phyloP scores from a whole-genome alignment of 2,329 filamentous ascomycete species.

The Knoxdaviesia proteae region DNA sequence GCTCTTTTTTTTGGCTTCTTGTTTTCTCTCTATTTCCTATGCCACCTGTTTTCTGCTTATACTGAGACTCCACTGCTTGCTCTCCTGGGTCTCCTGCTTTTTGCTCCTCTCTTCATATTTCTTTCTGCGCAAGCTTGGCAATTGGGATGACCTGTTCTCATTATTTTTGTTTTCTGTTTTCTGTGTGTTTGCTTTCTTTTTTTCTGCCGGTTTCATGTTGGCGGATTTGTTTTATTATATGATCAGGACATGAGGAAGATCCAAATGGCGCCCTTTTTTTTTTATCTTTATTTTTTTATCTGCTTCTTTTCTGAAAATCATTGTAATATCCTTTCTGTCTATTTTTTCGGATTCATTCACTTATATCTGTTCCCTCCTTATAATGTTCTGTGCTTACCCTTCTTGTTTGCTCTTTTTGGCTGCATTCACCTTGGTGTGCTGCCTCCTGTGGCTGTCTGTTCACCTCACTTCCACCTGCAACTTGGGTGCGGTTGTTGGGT shows the following conservation, averaged over 20 bases:
- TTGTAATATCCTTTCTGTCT: too few species aligned
- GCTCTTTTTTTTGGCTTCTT: not conserved
- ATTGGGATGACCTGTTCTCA: conserved; percentile 2
- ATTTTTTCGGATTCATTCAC: too few species aligned
- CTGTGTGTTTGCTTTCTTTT: conserved; percentile 1
- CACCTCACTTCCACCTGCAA: too few species aligned
- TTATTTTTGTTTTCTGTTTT: conserved; percentile 1
- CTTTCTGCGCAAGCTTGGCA: conserved; percentile 3
- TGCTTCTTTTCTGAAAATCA: not conserved
- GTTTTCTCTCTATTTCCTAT: conserved; percentile 1
- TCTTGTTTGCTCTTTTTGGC: too few species aligned
- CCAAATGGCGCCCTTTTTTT: not conserved
- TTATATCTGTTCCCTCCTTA: too few species aligned
- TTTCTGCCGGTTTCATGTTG: not conserved
- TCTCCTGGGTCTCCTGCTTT: conserved; percentile 1
- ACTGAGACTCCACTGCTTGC: not conserved
- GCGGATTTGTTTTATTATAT: not conserved
- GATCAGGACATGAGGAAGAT: not conserved
- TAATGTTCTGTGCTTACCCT: too few species aligned
- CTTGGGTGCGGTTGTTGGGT: too few species aligned
- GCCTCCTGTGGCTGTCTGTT: too few species aligned
- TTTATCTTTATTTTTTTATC: not conserved
- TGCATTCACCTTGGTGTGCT: too few species aligned
- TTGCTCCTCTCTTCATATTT: conserved; percentile 3
- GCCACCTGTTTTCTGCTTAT: not conserved